Evolutionary conservation across 2,329 filamentous ascomycete species (phyloP), one percentile per base, ranked within the genome.

Genomic region (Diaporthe nobilis): DNA sequence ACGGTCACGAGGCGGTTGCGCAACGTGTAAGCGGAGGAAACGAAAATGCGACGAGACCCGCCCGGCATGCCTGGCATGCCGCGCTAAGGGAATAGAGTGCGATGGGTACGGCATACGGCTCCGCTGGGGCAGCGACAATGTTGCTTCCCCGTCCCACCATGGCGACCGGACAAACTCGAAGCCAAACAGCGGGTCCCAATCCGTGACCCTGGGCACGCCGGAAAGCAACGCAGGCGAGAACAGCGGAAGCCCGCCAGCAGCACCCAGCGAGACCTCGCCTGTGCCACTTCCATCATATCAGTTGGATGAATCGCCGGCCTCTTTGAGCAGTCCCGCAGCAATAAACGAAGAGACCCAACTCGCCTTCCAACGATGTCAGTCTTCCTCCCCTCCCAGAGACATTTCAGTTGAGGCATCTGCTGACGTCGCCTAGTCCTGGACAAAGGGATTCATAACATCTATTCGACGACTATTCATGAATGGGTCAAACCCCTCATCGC

Each of bases 401-500:
- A 31, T 31, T 55, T 6, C 7, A n/a, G 44, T 1, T 37, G 31
- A 9, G 31, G 63, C 31, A 25, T 25, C 22, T 68, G 31, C 47
- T 68, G 31, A 68, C 47, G 8, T 25, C 1, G 0, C 12, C 13
- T 13, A 68, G 63, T 68, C n/a, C 44, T 68, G 12, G 31, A 68
- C 3, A 68, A 53, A 22, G 63, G 63, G 3, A 53, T 68, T 68
- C 47, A 68, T 15, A 68, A 68, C 8, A 68, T 68, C 22, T 68
- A 68, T 31, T 37, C 63, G 13, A 68, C 63, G 13, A 51, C 44
- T 1, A 51, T 53, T 4, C 31, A 68, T 53, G 63, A 68, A 22
- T 68, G 63, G 63, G 63, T 68, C 47, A 68, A 68, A 7, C 63
- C 63, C n/a, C 63, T 68, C 31, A 68, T 68, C 63, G 63, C 63